phyloP scores from a whole-genome alignment of 228 moss, liverwort and hornwort genomes.

The Sphagnum magellanicum region DNA sequence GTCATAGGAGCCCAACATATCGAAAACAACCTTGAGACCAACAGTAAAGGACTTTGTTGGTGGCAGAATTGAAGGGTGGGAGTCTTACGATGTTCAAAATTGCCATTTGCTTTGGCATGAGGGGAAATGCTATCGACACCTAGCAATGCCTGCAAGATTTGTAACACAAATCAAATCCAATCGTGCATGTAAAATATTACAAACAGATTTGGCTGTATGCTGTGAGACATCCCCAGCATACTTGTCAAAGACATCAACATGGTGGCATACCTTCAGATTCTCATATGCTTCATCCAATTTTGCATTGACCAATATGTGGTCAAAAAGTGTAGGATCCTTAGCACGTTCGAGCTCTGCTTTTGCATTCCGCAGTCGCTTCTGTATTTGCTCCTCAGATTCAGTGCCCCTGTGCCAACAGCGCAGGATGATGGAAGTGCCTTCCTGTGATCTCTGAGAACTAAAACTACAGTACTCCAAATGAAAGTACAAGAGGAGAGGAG shows the following conservation, averaged over 20 bases:
- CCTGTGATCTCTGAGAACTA: neutral
- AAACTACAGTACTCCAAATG: neutral
- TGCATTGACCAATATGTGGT: constrained; percentile 75
- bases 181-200: neutral
- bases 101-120: constrained; percentile 52
- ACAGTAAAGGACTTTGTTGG: constrained; percentile 5
- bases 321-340: constrained; percentile 56
- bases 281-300: constrained; percentile 63
- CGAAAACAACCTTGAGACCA: constrained; percentile 2
- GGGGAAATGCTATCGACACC: constrained; percentile 51
- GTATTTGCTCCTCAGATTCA: constrained; percentile 90
- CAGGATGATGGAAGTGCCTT: too few species aligned
- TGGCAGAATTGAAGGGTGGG: constrained; percentile 5
- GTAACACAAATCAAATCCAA: constrained; percentile 39
- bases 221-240: neutral
- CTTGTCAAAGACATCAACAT: neutral
- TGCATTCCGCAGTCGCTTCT: constrained; percentile 74
- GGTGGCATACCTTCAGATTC: constrained; percentile 52
- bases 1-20: neutral
- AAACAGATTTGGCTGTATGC: constrained; percentile 1
- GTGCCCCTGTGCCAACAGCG: constrained; percentile 48
- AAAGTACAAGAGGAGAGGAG: neutral
- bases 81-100: constrained; percentile 56
- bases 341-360: constrained; percentile 75
- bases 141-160: constrained; percentile 72